Percentiles rank a stretch among this genome's conserved stretches.
Evolutionary conservation across 2,329 filamentous ascomycete species (phyloP).

Genomic region (Coccinonectria pachysandricola): DNA sequence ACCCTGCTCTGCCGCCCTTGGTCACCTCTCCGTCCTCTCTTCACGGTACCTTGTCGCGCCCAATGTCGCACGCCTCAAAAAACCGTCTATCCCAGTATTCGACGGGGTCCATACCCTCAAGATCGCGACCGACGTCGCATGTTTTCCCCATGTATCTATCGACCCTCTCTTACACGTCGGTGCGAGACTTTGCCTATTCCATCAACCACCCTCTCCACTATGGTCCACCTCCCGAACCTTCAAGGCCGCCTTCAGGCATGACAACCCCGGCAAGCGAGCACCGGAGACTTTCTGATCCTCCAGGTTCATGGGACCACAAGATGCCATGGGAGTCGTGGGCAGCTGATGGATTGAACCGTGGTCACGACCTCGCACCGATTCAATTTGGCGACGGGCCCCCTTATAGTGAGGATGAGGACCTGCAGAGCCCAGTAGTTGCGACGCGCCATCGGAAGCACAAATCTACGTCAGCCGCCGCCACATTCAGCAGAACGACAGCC

Average conservation of each 20-base stretch:
- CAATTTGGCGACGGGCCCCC: constrained; percentile 82
- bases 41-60: constrained; percentile 50
- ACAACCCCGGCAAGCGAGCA: constrained; percentile 80
- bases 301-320: constrained; percentile 62
- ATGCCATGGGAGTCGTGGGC: constrained; percentile 49
- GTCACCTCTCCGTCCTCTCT: constrained; percentile 48
- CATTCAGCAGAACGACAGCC: constrained; percentile 31
- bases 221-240: constrained; percentile 71
- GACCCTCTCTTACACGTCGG: constrained; percentile 75
- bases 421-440: constrained; percentile 82
- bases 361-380: constrained; percentile 68
- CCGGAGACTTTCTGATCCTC: constrained; percentile 74
- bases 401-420: constrained; percentile 91
- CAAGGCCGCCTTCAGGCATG: constrained; percentile 59
- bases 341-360: constrained; percentile 45
- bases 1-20: constrained; percentile 44
- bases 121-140: constrained; percentile 72
- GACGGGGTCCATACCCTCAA: constrained; percentile 53
- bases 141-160: constrained; percentile 77
- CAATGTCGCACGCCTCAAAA: constrained; percentile 68
- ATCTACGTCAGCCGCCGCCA: constrained; percentile 46
- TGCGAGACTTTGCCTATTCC: constrained; percentile 93
- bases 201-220: constrained; percentile 79
- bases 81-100: constrained; percentile 80
- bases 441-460: constrained; percentile 81